Conservation (phyloP, 108 stramenopile genomes). For the Epithemia pelagica region DNA sequence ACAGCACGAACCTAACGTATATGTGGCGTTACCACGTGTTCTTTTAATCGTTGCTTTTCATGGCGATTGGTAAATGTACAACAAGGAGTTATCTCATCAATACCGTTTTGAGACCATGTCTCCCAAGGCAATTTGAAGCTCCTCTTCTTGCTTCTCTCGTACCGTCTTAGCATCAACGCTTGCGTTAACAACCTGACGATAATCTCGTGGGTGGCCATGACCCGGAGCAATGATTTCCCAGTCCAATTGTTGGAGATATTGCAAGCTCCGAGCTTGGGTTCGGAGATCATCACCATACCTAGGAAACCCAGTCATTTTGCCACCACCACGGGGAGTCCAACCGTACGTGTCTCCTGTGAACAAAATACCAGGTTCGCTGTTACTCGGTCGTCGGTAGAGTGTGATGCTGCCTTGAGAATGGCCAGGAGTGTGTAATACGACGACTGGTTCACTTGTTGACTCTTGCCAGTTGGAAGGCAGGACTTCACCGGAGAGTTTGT, state of each 20-base stretch:
- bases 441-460: background rate
- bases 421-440: constrained; percentile 64
- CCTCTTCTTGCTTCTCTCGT: background rate
- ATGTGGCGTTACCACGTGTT: too few species aligned
- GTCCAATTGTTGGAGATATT: constrained; percentile 18
- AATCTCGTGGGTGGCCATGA: constrained; percentile 56
- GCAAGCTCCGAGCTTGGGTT: constrained; percentile 30
- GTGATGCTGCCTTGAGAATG: constrained; percentile 65
- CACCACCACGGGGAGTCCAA: constrained; percentile 44
- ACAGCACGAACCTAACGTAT: too few species aligned
- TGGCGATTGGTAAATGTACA: too few species aligned
- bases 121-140: constrained; percentile 1
- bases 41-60: too few species aligned
- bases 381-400: constrained; percentile 24
- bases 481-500: constrained; percentile 28
- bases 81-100: too few species aligned
- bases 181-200: background rate
- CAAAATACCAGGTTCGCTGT: constrained; percentile 24
- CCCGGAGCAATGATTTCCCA: constrained; percentile 58
- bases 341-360: constrained; percentile 64
- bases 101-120: background rate
- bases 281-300: constrained; percentile 46
- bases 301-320: constrained; percentile 55
- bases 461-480: constrained; percentile 6
- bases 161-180: background rate